Base-by-base conservation (phyloP, 1,284 basidiomycete genomes). In the Coniferiporia weirii region DNA sequence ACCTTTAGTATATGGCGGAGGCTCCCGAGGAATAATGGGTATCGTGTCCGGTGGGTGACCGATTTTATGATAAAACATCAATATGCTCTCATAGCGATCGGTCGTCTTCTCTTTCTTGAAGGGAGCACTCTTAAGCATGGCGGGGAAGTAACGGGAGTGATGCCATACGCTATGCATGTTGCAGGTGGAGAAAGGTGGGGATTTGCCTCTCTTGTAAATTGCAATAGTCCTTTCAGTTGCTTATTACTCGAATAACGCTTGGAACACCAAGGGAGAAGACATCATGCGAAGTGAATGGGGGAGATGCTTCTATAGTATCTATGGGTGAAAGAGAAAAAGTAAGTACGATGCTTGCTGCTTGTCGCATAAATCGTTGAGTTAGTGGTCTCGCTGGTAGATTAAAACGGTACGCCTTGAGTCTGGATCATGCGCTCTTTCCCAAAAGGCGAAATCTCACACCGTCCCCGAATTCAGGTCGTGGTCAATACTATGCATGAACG, bases 401-500 rank as follows among this genome's bases (percentile, higher is more conserved):
- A 76, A 84, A 67, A 82, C 78, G 1, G 83, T 82, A 64, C 38
- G 38, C 8, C 15, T 40, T 9, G 38, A 40, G 38, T 40, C 9
- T 40, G 15, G 15, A 40, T 10, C 3, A 10, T 12, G 38, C 12
- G 12, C 9, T 40, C 38, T 40, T n/a, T 40, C 38, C 38, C 8
- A 40, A 57, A 27, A 27, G 27, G 27, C 5, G 27, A 5, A n/a
- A 27, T 27, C 27, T 27, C 5, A 27, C 27, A 47, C 53, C 44
- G 34, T 44, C 22, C 55, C 38, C 8, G 38, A 15, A 10, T 57
- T 27, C 64, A 89, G 80, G 75, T 91, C 55, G 72, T 95, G 1
- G 91, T 95, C 1, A 77, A 84, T 55, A 88, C 88, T 0, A 97
- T 98, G 95, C 95, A 97, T 68, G 89, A 93, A 67, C 83, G 95